Conservation (phyloP, 2,329 filamentous ascomycete genomes). For the Colletotrichum sidae region DNA sequence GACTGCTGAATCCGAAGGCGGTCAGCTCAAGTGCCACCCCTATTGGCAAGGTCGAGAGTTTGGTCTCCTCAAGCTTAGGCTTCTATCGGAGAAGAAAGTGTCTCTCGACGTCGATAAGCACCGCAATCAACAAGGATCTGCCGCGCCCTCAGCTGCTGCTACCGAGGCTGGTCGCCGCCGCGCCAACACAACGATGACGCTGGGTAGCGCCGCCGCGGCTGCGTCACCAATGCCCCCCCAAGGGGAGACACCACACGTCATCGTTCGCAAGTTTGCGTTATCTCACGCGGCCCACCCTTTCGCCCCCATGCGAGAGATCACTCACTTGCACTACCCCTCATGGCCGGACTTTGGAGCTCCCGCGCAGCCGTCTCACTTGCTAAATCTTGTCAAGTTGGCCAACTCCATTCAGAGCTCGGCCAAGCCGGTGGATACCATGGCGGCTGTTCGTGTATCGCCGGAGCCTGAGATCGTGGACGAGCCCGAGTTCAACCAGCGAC, state of each 20-base stretch:
- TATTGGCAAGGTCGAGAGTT: constrained; percentile 90
- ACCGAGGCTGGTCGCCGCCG: constrained; percentile 41
- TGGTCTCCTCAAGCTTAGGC: constrained; percentile 79
- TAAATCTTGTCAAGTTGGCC: constrained; percentile 90
- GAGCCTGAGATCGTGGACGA: constrained; percentile 61
- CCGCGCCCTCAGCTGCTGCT: constrained; percentile 31
- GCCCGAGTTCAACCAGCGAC: constrained; percentile 63
- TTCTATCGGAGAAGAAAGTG: constrained; percentile 84
- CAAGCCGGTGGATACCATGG: constrained; percentile 59
- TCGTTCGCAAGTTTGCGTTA: constrained; percentile 88
- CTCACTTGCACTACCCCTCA: constrained; percentile 92
- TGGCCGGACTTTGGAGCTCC: constrained; percentile 98
- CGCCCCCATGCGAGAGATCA: constrained; percentile 88
- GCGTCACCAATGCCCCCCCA: constrained; percentile 42
- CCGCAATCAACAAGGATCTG: constrained; percentile 44
- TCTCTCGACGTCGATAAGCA: constrained; percentile 77
- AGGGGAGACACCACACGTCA: constrained; percentile 77
- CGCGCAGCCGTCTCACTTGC: constrained; percentile 85
- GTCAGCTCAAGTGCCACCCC: constrained; percentile 92
- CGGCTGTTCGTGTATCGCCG: constrained; percentile 43
- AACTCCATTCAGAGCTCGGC: constrained; percentile 76
- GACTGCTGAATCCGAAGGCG: constrained; percentile 92
- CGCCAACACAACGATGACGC: constrained; percentile 47
- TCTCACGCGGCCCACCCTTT: constrained; percentile 83
- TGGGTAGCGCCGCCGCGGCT: constrained; percentile 42